Percentiles rank a stretch among this genome's conserved stretches.
Conservation (phyloP, 257 asterid genomes). For the Mentha longifolia region DNA sequence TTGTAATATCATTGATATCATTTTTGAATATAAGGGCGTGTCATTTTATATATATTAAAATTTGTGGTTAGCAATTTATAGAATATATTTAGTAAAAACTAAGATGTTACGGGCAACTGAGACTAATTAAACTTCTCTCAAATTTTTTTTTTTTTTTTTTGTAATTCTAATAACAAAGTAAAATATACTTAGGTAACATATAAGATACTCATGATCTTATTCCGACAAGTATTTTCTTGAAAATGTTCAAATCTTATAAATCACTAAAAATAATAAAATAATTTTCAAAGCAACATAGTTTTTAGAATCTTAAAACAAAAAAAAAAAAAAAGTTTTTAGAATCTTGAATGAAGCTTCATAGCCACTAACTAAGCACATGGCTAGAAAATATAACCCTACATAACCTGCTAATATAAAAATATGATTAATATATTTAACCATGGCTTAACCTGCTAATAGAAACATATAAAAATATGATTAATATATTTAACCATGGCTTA, state of each 20-base stretch:
- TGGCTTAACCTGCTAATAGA: conserved; percentile 30
- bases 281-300: background rate
- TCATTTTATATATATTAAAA: too few relatives aligned
- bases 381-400: conserved; percentile 14
- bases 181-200: too few relatives aligned
- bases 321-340: too few relatives aligned
- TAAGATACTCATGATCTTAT: background rate
- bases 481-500: conserved; percentile 30
- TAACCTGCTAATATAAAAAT: too few relatives aligned
- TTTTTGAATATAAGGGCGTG: background rate
- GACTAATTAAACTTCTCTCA: background rate
- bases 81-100: background rate
- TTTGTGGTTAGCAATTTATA: background rate
- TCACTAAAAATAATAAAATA: background rate
- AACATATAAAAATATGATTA: conserved; percentile 20
- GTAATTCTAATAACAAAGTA: too few relatives aligned
- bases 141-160: too few relatives aligned
- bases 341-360: conserved; percentile 36
- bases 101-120: background rate
- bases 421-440: too few relatives aligned
- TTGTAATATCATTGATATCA: background rate
- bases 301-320: too few relatives aligned
- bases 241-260: background rate
- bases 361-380: conserved; percentile 51
- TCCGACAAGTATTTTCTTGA: background rate